Evolutionary conservation across 345 rosid species (phyloP).

Genomic region (Citrus sinensis): DVS_A1.0 CM039161.1:8361001-8361500

Average conservation of each 20-base stretch:
- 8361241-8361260: neutral
- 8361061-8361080: neutral
- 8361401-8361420: conserved; percentile 30
- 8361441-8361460: conserved; percentile 68
- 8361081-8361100: neutral
- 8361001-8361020: neutral
- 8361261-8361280: neutral
- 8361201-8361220: neutral
- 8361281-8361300: neutral
- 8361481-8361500: conserved; percentile 59
- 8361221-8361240: neutral
- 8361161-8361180: neutral
- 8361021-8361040: neutral
- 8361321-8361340: neutral
- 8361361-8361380: conserved; percentile 31
- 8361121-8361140: neutral
- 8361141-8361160: no score
- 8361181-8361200: neutral
- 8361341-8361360: conserved; percentile 56
- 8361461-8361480: conserved; percentile 64
- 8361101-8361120: no score
- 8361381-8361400: conserved; percentile 4
- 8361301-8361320: no score
- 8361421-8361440: conserved; percentile 54
- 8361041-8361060: neutral